These are phyloP conservation scores for Termitomyces sp. DNA, from an alignment of 768 basidiomycete genomes.

Conservation along the genomic window DNA sequence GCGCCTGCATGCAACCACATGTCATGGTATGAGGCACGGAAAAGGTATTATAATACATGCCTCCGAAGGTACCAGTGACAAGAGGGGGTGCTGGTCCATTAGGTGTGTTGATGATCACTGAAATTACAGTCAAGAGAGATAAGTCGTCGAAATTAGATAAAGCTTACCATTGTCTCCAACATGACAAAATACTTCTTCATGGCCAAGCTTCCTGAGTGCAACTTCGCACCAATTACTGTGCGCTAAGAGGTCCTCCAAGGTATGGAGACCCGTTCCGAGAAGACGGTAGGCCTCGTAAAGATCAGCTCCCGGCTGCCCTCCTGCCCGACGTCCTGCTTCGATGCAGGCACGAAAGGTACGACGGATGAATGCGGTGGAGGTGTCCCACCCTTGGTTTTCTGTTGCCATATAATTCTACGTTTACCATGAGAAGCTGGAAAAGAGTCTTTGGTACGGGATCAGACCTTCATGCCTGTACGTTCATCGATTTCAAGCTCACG, in stretches of 20 bases:
- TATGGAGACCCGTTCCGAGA: constrained; percentile 63
- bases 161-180: constrained; percentile 55
- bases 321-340: constrained; percentile 53
- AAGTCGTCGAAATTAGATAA: not conserved
- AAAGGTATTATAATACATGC: constrained; percentile 16
- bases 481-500: constrained; percentile 72
- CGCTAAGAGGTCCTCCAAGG: constrained; percentile 69
- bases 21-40: not conserved
- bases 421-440: not conserved
- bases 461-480: constrained; percentile 76
- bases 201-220: constrained; percentile 61
- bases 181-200: constrained; percentile 71
- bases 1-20: constrained; percentile 24
- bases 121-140: not conserved
- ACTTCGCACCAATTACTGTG: constrained; percentile 83
- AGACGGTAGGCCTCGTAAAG: constrained; percentile 66
- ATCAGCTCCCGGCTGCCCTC: constrained; percentile 46
- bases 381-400: constrained; percentile 63
- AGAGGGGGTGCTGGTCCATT: constrained; percentile 54
- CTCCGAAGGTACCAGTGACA: constrained; percentile 66
- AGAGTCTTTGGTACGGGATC: not conserved
- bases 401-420: constrained; percentile 74
- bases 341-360: constrained; percentile 62
- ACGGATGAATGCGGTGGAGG: constrained; percentile 63
- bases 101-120: constrained; percentile 45